Evolutionary conservation across 148 eudicot genomes (phyloP), one percentile per base, ranked within the genome.

Genomic region (Camellia japonica): DNA sequence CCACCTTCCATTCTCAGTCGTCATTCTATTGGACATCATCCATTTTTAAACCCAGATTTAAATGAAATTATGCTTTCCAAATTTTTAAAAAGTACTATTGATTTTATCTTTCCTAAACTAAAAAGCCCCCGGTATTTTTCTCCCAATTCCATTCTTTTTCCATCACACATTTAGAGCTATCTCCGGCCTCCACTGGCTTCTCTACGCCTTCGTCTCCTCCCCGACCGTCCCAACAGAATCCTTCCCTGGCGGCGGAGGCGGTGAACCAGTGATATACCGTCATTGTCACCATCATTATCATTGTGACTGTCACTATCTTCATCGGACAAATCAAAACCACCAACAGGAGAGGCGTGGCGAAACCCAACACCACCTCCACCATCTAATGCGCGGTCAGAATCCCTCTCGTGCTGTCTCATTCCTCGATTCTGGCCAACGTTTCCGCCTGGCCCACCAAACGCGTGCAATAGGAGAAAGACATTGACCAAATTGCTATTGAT

Each of bases 161-260:
- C 59, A 56, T 43, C 75, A 71, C 61, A 23, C 70, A 66, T 58
- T 14, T 62, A 46, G 8, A 49, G 38, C 63, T 77, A 82, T 54
- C 79, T 47, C 71, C 19, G 75, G 30, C 77, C 65, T 11, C 75
- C 83, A 30, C 47, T 65, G 18, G 80, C 80, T 62, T 78, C 87
- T 69, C 90, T 85, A 14, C 79, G 85, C 65, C 89, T 77, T 76
- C 85, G 75, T 74, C 89, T 85, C 84, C 91, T 85, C 20, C 83
- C 88, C 0, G 90, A 82, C 69, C 84, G 84, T 18, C 88, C 87
- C 76, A 85, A 78, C 75, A 85, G 47, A 60, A 80, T 80, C 49
- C 88, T 82, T 30, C 86, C 87, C 58, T 87, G 81, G 68, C 83
- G 82, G 15, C 82, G 82, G 9, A 87, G 82, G 38, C 86, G 84